phyloP scores from a whole-genome alignment of 768 basidiomycete species.

The Suillus spraguei region DNA sequence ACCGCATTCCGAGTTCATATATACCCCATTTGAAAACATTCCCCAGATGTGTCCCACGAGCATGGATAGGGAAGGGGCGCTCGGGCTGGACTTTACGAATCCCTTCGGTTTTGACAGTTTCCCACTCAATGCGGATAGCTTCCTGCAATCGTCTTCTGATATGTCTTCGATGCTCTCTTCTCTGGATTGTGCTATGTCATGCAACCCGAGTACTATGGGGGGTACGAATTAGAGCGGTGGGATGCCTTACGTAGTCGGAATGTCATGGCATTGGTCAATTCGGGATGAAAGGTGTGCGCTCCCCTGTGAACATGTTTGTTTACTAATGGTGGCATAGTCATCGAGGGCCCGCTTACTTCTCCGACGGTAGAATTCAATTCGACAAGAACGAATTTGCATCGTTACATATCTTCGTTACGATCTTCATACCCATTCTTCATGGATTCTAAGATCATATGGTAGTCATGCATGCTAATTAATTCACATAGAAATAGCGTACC shows the following conservation, averaged over 20 bases:
- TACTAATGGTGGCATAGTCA: neutral
- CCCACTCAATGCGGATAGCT: neutral
- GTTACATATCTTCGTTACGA: neutral
- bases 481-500: neutral
- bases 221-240: neutral
- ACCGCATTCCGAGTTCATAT: neutral
- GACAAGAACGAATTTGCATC: neutral
- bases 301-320: neutral
- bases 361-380: neutral
- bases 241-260: neutral
- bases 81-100: neutral
- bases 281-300: neutral
- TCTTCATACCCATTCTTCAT: neutral
- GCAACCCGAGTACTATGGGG: neutral
- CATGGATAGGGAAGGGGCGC: neutral
- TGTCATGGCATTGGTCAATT: neutral
- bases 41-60: neutral
- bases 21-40: constrained; percentile 1
- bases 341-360: neutral
- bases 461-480: neutral
- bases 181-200: neutral
- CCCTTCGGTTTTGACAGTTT: neutral
- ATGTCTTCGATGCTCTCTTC: neutral
- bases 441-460: neutral
- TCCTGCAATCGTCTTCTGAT: neutral